phyloP scores from a whole-genome alignment of 1,284 basidiomycete genomes.

The Cystobasidium sp. region DNA sequence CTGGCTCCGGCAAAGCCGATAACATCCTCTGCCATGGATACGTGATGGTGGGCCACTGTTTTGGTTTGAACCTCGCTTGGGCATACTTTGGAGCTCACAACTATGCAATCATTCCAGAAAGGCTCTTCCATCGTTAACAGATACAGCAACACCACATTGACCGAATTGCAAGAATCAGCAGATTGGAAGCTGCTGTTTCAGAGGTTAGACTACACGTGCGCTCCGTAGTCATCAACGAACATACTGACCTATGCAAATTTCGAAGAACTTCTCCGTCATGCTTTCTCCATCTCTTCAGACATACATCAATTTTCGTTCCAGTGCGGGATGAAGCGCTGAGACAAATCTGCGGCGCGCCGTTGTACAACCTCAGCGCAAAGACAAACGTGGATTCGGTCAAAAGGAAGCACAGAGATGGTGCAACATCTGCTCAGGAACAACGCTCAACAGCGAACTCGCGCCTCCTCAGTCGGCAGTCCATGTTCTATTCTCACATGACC shows the following conservation, averaged over 20 bases:
- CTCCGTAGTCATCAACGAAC: not conserved
- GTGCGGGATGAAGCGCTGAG: conserved; percentile 78
- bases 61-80: not conserved
- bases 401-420: not conserved
- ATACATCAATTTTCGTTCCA: conserved; percentile 71
- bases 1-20: not conserved
- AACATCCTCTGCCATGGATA: conserved; percentile 31
- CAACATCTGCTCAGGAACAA: conserved; percentile 45
- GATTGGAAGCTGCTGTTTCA: conserved; percentile 71
- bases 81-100: not conserved
- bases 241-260: not conserved
- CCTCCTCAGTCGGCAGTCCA: not conserved
- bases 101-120: not conserved
- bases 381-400: not conserved
- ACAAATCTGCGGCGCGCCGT: conserved; percentile 73
- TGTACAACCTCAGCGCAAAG: conserved; percentile 61
- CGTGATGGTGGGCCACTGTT: conserved; percentile 1
- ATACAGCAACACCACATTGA: conserved; percentile 74
- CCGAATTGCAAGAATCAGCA: conserved; percentile 64
- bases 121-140: conserved; percentile 62
- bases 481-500: conserved; percentile 1
- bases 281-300: conserved; percentile 73
- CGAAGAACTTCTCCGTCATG: conserved; percentile 70
- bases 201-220: conserved; percentile 59
- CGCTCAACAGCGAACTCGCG: not conserved